Evolutionary conservation across 345 rosid species (phyloP).

Genomic region (Hypericum androsaemum): DNA sequence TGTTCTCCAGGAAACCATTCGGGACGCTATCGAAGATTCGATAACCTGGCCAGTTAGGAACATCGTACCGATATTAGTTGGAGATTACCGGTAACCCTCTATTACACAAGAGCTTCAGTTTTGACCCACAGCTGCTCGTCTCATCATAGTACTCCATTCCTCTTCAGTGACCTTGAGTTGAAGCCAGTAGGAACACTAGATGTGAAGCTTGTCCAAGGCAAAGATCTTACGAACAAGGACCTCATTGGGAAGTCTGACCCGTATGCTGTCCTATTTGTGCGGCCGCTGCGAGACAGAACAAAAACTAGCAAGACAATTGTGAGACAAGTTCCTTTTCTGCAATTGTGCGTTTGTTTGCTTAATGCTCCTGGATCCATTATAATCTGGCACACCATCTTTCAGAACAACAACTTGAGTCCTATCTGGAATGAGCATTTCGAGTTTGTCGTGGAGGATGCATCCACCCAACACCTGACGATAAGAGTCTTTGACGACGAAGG

Average conservation of each 20-base stretch:
- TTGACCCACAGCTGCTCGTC: background rate
- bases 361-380: background rate
- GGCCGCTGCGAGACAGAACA: slow-evolving; percentile 62
- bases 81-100: slow-evolving; percentile 66
- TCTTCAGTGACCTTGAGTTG: slow-evolving; percentile 56
- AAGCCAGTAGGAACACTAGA: slow-evolving; percentile 86
- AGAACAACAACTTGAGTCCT: slow-evolving; percentile 78
- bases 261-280: slow-evolving; percentile 56
- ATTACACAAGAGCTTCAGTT: background rate
- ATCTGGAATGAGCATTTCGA: slow-evolving; percentile 92
- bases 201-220: slow-evolving; percentile 87
- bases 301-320: slow-evolving; percentile 77
- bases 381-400: slow-evolving; percentile 9
- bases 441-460: slow-evolving; percentile 64
- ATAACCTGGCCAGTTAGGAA: slow-evolving; percentile 91
- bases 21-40: slow-evolving; percentile 79
- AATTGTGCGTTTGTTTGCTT: background rate
- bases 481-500: slow-evolving; percentile 88
- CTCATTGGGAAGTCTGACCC: slow-evolving; percentile 92
- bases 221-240: slow-evolving; percentile 76
- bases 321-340: slow-evolving; percentile 11
- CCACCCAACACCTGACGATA: slow-evolving; percentile 70
- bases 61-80: slow-evolving; percentile 66
- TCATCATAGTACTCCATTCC: background rate
- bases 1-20: slow-evolving; percentile 57